Conservation (phyloP, 139 green algal species). For the Penium margaritaceum region DNA sequence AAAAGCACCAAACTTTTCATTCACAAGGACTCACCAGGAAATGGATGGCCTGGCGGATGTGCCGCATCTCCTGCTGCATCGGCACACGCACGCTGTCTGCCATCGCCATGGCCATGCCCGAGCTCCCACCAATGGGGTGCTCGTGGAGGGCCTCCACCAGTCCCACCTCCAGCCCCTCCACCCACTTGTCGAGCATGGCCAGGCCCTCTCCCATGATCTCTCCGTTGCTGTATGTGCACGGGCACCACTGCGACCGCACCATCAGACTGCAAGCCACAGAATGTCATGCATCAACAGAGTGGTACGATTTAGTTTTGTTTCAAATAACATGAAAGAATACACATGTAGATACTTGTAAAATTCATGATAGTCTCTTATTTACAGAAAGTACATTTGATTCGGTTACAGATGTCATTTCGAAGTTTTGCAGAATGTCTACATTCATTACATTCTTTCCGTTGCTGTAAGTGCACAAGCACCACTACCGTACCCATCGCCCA, state of each 20-base stretch:
- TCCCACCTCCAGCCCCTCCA: neutral
- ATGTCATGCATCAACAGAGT: neutral
- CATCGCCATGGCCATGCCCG: too few species aligned
- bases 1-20: neutral
- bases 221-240: slow-evolving; percentile 2
- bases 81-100: neutral
- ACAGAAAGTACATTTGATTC: too few species aligned
- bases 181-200: neutral
- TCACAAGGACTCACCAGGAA: neutral
- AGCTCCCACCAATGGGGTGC: too few species aligned
- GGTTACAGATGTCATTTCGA: too few species aligned
- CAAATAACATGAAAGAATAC: too few species aligned
- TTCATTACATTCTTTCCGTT: too few species aligned
- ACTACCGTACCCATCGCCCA: neutral
- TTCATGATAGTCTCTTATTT: too few species aligned
- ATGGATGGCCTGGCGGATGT: slow-evolving; percentile 7
- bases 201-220: slow-evolving; percentile 2
- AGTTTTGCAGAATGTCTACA: too few species aligned
- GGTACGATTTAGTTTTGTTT: too few species aligned
- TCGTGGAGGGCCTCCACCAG: neutral
- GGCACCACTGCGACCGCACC: neutral
- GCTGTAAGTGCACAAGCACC: neutral
- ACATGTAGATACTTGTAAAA: too few species aligned
- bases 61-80: neutral
- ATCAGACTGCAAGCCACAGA: neutral